Percentiles rank a stretch among this genome's conserved stretches.
Conservation (phyloP, 208 protist genomes). For the Leishmania mexicana region DNA sequence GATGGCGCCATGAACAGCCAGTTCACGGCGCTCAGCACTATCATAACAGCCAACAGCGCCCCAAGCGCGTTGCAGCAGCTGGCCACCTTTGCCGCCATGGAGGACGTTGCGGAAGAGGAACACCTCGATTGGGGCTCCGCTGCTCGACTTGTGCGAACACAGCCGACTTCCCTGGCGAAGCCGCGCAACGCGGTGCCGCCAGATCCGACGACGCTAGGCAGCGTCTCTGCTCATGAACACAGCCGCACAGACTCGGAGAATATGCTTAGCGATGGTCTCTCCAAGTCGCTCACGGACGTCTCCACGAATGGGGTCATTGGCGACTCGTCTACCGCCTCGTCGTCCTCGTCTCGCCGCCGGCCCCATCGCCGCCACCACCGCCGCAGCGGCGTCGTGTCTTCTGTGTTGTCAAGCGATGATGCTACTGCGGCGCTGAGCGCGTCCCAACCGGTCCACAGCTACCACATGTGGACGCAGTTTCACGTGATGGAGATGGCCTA, state of each 20-base stretch:
- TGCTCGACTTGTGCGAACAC: slow-evolving; percentile 23
- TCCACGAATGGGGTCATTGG: background rate
- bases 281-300: slow-evolving; percentile 13
- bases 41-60: slow-evolving; percentile 40
- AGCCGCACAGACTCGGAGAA: slow-evolving; percentile 5
- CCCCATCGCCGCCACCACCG: slow-evolving; percentile 25
- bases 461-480: slow-evolving; percentile 65
- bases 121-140: slow-evolving; percentile 67
- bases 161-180: slow-evolving; percentile 13
- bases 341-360: slow-evolving; percentile 20
- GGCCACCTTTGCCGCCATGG: slow-evolving; percentile 64
- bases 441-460: slow-evolving; percentile 32
- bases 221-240: slow-evolving; percentile 6
- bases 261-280: slow-evolving; percentile 16
- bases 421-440: background rate
- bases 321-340: slow-evolving; percentile 9
- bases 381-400: slow-evolving; percentile 13
- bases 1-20: slow-evolving; percentile 27
- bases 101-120: slow-evolving; percentile 70
- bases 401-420: background rate
- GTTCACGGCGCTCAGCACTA: slow-evolving; percentile 49
- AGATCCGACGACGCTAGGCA: slow-evolving; percentile 7
- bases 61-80: slow-evolving; percentile 69
- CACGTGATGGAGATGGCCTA: slow-evolving; percentile 69
- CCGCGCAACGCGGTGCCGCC: slow-evolving; percentile 20